Conservation (phyloP, 2,329 filamentous ascomycete genomes). For the Purpureocillium lavendulum region DNA sequence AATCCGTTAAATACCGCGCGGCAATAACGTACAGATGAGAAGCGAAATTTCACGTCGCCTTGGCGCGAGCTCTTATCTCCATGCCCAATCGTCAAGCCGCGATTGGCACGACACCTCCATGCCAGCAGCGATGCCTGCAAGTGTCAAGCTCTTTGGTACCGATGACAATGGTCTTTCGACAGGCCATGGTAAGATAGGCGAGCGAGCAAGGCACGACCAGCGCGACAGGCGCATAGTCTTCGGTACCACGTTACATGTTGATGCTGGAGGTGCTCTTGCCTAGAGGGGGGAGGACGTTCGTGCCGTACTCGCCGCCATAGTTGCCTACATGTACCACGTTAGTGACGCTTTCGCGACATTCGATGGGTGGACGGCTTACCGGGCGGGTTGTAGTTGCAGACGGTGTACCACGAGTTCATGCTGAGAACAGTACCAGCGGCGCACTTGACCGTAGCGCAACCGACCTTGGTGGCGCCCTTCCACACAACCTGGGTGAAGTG, state of each 20-base stretch:
- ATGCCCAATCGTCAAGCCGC: not conserved
- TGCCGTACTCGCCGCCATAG: constrained; percentile 35
- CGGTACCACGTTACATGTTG: constrained; percentile 15
- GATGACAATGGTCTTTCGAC: not conserved
- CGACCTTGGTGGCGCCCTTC: constrained; percentile 27
- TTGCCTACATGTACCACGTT: constrained; percentile 32
- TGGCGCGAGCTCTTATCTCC: constrained; percentile 3
- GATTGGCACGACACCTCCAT: not conserved
- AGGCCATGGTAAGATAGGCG: not conserved
- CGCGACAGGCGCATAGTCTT: not conserved
- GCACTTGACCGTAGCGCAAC: constrained; percentile 65
- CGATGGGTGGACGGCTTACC: constrained; percentile 42
- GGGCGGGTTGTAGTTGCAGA: constrained; percentile 77
- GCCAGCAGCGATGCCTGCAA: not conserved
- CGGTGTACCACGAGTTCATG: constrained; percentile 62
- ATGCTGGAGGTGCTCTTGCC: constrained; percentile 11
- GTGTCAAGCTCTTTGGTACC: not conserved
- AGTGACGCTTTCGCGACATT: not conserved
- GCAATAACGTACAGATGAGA: constrained; percentile 26
- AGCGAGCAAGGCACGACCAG: not conserved
- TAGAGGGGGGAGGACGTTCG: constrained; percentile 37
- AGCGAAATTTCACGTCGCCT: constrained; percentile 15
- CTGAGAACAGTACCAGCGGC: constrained; percentile 34
- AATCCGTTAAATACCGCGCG: constrained; percentile 22
- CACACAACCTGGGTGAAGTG: constrained; percentile 37